Base-by-base conservation (phyloP, 257 asterid genomes). In the Eustoma russellianum region DNA sequence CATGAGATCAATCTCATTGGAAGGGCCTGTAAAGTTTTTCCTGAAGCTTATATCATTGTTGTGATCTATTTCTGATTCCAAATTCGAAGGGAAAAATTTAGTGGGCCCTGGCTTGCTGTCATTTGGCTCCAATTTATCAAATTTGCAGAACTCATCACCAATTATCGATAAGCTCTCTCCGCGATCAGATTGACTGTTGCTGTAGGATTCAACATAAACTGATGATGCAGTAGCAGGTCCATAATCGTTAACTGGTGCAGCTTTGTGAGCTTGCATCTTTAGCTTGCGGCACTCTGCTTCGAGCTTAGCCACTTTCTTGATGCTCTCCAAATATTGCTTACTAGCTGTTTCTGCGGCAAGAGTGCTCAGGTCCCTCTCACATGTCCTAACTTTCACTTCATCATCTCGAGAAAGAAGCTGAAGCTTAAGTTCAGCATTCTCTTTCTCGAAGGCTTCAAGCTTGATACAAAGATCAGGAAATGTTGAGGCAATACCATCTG, bases 271-370 rank as follows among this genome's bases (percentile, higher is more conserved):
- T 46, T 55, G 48, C 2, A 77, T 73, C 75, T 83, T 81, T 34
- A 90, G 73, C 78, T 71, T 70, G 13, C 82, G 85, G 60, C 88
- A 83, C 58, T 89, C 97, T 45, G 95, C 87, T 73, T 89, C 95
- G 24, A 85, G 92, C 77, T 63, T 82, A 51, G 79, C 74, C 40
- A 74, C 75, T 70, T 62, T 79, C 66, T 73, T 77, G 61, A 81
- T 65, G 64, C 82, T 75, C 57, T 81, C 94, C 6, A 86, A 71
- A 59, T 69, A 78, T n/a, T 83, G 96, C 70, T 79, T 90, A 65
- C 94, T 86, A 60, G 94, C 93, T 33, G 70, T 75, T 74, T 90
- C 97, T 48, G 95, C 94, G 59, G 86, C 80, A 14, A 35, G 73
- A 45, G 72, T 65, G 74, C 81, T 79, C 55, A 87, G 64, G 50